Base-by-base conservation (phyloP, 2,329 filamentous ascomycete species). In the Xylariaceae sp. region DNA sequence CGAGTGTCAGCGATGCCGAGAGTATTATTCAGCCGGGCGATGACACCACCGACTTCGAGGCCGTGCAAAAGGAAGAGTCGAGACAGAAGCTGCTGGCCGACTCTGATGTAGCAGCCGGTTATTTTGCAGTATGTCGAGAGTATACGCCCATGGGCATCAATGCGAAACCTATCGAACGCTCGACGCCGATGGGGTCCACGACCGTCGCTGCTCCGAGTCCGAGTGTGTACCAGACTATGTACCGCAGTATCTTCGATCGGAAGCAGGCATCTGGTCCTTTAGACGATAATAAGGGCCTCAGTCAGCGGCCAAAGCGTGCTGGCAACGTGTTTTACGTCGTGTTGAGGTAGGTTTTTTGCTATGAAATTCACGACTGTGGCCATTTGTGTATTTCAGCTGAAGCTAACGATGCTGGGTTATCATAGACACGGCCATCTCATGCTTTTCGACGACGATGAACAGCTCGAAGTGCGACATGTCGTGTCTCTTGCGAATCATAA, bases 201-300 rank as follows among this genome's bases (percentile, higher is more conserved):
- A 88, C 89, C 13, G 86, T 94, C 50, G 85, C 88, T 39, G 80
- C 88, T 48, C 88, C 92, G 58, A 96, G 91, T 70, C 92, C 89
- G 58, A 97, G 93, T 73, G 93, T 99, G 44, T 97, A 97, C 74
- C 94, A 97, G 81, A 89, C 89, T 73, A 97, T 99, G 91, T 99
- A 99, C 76, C 82, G 92, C 72, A 96, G 89, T 73, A 88, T 99
- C 62, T 97, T 99, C 72, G 92, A 96, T 68, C 84, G 93, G 69
- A 92, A 88, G 69, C 80, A 76, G 42, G 66, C 70, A 7, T 66
- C 76, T 1, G 74, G 75, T 1, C 78, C 80, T 1, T 65, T 82
- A 57, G 81, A 83, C 51, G 75, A 76, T 54, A 78, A 74, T 61
- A 80, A 74, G 53, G 74, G 73, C 15, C 71, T 74, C 54, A 83